Percentiles rank a stretch among this genome's conserved stretches.
These are phyloP conservation scores for Arachnomyces sp. DNA, from an alignment of 2,329 filamentous ascomycete species.

Conservation along the genomic window DNA sequence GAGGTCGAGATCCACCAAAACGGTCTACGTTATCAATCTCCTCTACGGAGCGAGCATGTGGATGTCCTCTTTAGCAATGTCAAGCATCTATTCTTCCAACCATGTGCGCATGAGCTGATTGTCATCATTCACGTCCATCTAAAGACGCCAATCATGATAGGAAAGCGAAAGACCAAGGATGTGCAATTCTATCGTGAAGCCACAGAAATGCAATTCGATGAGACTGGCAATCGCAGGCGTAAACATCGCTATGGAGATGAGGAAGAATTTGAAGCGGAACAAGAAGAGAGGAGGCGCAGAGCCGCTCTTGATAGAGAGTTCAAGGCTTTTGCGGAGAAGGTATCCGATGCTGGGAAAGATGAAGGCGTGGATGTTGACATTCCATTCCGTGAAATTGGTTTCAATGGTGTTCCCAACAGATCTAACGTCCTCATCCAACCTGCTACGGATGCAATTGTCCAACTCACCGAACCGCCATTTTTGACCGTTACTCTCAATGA, in stretches of 20 bases:
- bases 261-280: conserved; percentile 96
- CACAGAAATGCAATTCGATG: conserved; percentile 96
- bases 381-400: conserved; percentile 91
- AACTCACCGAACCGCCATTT: conserved; percentile 94
- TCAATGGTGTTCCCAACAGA: conserved; percentile 91
- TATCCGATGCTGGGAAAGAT: conserved; percentile 86
- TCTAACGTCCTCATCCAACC: conserved; percentile 94
- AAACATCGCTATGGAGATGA: conserved; percentile 98
- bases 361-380: conserved; percentile 92
- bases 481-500: conserved; percentile 92
- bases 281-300: conserved; percentile 85
- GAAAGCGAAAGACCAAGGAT: conserved; percentile 98
- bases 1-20: conserved; percentile 98
- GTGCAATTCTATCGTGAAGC: conserved; percentile 97
- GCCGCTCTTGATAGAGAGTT: conserved; percentile 93
- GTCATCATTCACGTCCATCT: conserved; percentile 97
- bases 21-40: conserved; percentile 88
- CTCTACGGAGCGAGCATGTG: conserved; percentile 72
- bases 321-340: conserved; percentile 94
- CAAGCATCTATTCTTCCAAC: conserved; percentile 97
- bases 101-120: conserved; percentile 90
- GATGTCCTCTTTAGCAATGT: conserved; percentile 98
- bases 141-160: conserved; percentile 95
- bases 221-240: conserved; percentile 94
- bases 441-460: conserved; percentile 92